Evolutionary conservation across 2,329 filamentous ascomycete species (phyloP), one percentile per base, ranked within the genome.

Genomic region (Ceratocystis huliohia): DNA sequence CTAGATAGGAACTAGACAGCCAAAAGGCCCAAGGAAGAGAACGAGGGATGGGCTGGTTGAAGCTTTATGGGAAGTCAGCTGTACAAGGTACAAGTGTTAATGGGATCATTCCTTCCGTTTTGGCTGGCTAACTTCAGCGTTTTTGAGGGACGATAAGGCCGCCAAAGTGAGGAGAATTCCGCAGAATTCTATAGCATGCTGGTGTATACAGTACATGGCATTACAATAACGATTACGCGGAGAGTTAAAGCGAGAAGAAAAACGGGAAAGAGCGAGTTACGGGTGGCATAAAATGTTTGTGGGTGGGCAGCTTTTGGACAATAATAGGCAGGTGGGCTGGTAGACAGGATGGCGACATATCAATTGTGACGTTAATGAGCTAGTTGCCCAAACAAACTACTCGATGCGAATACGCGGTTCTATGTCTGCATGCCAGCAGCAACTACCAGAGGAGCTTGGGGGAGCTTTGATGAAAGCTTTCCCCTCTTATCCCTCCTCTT

Each of bases 21-120:
- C 22, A 15, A 10, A 15, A 25, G 25, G 50, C 25, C 22, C 5
- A 25, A 68, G 61, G 68, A 68, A 50, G 46, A 53, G 53, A 53
- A 61, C 6, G 22, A 63, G 41, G 41, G 59, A 46, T 53, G 65
- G 48, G 53, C 64, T 68, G 69, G 67, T 71, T 68, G 17, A 28
- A 28, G n/a, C 44, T 56, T 56, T 30, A 56, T 56, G 50, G 50
- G n/a, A 25, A 56, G 50, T 56, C 50, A 30, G 50, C 50, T 56
- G 20, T 56, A 56, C 50, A 56, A 56, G 50, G 50, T 56, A 56
- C 50, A 56, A 56, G 22, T 25, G 22, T 15, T 56, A 28, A 28
- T 15, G 20, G 50, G 50, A 56, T 30, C 15, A 15, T 56, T 56
- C 20, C 50, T 56, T 56, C 50, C 50, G 50, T 56, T 56, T 53